Conservation (phyloP, 768 basidiomycete species). For the Xerocomellus amylosporus region DNA sequence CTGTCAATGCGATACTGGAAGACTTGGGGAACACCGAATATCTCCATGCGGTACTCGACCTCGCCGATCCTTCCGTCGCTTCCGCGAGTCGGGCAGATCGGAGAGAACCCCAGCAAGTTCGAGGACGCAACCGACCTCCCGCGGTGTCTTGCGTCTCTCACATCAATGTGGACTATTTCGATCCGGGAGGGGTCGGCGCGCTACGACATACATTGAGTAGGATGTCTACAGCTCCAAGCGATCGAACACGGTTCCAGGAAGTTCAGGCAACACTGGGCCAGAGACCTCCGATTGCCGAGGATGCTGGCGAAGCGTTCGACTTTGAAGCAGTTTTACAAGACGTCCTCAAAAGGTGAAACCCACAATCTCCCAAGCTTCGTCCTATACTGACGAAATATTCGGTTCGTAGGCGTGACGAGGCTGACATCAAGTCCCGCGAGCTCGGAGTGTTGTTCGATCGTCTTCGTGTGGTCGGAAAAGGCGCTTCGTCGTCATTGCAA, state of each 20-base stretch:
- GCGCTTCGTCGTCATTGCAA: slow-evolving; percentile 52
- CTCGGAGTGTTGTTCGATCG: slow-evolving; percentile 62
- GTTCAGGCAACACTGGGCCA: not conserved
- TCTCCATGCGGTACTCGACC: slow-evolving; percentile 10
- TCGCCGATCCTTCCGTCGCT: slow-evolving; percentile 1
- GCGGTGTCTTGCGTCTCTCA: slow-evolving; percentile 23
- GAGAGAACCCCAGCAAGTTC: not conserved
- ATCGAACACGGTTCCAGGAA: not conserved
- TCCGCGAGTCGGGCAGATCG: not conserved
- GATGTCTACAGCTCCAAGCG: slow-evolving; percentile 12
- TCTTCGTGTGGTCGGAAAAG: slow-evolving; percentile 58
- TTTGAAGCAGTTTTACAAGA: slow-evolving; percentile 29
- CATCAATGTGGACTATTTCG: slow-evolving; percentile 50
- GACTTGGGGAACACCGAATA: slow-evolving; percentile 14
- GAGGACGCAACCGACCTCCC: not conserved
- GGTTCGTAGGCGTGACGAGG: slow-evolving; percentile 42
- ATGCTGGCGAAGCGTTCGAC: slow-evolving; percentile 29
- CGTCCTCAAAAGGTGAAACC: slow-evolving; percentile 22
- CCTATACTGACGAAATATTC: not conserved
- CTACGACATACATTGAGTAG: slow-evolving; percentile 18
- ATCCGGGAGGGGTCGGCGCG: slow-evolving; percentile 45
- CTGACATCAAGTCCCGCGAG: slow-evolving; percentile 49
- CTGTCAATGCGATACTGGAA: slow-evolving; percentile 3
- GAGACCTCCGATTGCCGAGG: not conserved
- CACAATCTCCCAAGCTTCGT: not conserved